These are phyloP conservation scores for Helianthus tuberosus DNA, from an alignment of 129 eudicot species.

Conservation along the genomic window DNA sequence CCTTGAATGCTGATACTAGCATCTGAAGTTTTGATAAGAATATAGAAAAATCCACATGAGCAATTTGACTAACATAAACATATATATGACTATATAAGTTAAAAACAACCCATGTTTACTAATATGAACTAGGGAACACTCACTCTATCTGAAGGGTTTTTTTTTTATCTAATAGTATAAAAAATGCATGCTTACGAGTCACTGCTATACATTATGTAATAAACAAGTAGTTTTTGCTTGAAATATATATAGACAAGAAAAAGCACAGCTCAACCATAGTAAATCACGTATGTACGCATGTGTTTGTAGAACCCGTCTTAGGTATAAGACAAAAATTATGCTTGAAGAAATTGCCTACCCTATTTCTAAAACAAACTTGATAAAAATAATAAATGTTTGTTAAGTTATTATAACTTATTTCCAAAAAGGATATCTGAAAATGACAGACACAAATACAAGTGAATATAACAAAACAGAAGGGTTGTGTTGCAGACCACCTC, in stretches of 20 bases:
- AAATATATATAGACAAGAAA: neutral
- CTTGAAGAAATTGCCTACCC: neutral
- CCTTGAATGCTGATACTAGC: slow-evolving; percentile 76
- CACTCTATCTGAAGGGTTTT: neutral
- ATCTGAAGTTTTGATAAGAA: slow-evolving; percentile 51
- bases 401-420: neutral
- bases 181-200: neutral
- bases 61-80: neutral
- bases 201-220: neutral
- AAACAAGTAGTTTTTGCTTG: neutral
- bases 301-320: neutral
- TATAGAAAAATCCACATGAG: neutral
- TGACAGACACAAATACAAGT: neutral
- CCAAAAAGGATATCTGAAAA: neutral
- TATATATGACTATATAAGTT: neutral
- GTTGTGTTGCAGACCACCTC: neutral
- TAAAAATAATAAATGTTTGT: neutral
- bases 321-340: neutral
- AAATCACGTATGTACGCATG: neutral
- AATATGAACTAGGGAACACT: neutral
- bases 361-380: neutral
- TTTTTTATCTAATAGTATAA: neutral
- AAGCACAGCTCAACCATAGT: neutral
- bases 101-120: neutral
- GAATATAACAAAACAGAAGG: neutral